Conservation (phyloP, 1,139 yeast genomes). For the Lodderomyces metapsilosis region DNA sequence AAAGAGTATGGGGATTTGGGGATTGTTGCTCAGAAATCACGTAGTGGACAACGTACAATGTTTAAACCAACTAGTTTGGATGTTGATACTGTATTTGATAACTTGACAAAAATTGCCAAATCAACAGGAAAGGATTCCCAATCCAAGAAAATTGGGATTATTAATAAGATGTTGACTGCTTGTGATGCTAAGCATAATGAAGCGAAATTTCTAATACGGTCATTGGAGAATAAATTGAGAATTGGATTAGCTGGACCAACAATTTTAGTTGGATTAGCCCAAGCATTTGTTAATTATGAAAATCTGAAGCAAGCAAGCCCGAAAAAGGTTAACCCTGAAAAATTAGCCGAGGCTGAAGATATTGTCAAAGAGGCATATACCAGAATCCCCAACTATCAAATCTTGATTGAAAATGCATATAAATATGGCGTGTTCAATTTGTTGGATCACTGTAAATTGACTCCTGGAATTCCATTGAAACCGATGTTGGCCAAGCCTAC, state of each 20-base stretch:
- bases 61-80: conserved; percentile 84
- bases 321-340: conserved; percentile 14
- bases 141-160: conserved; percentile 67
- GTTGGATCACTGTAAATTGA: conserved; percentile 66
- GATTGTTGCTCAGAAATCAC: conserved; percentile 77
- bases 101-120: conserved; percentile 73
- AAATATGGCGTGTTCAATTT: conserved; percentile 66
- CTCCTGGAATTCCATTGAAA: conserved; percentile 92
- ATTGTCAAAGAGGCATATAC: conserved; percentile 81
- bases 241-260: conserved; percentile 95
- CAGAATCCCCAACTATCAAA: conserved; percentile 87
- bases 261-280: conserved; percentile 78
- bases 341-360: conserved; percentile 66
- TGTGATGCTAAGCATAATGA: conserved; percentile 71
- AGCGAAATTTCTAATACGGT: conserved; percentile 86
- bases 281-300: conserved; percentile 72
- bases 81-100: conserved; percentile 68
- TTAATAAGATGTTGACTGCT: conserved; percentile 81
- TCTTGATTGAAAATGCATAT: conserved; percentile 65
- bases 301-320: conserved; percentile 18
- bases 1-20: conserved; percentile 89
- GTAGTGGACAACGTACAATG: conserved; percentile 88
- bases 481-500: conserved; percentile 99
- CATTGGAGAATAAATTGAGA: conserved; percentile 88
- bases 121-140: conserved; percentile 86